phyloP scores from a whole-genome alignment of 2,329 filamentous ascomycete genomes.

The Myriosclerotinia duriaeana region DNA sequence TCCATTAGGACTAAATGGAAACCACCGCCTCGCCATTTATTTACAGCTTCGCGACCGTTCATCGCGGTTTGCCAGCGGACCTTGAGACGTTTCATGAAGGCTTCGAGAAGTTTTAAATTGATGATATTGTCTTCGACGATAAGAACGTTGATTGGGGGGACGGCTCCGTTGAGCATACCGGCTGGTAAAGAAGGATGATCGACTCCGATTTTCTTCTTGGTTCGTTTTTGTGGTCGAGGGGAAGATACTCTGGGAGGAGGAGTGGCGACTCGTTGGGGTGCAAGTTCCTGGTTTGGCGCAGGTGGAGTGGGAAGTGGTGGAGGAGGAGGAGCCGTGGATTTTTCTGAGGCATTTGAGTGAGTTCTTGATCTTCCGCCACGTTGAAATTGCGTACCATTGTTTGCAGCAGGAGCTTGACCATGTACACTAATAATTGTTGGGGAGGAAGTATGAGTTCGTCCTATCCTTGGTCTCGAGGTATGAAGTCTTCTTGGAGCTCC shows the following conservation, averaged over 20 bases:
- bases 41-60: slow-evolving; percentile 89
- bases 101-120: slow-evolving; percentile 88
- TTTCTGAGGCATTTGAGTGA: slow-evolving; percentile 44
- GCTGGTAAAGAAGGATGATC: slow-evolving; percentile 53
- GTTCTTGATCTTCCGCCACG: slow-evolving; percentile 52
- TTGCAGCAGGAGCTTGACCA: slow-evolving; percentile 27
- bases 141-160: slow-evolving; percentile 94
- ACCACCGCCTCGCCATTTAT: slow-evolving; percentile 87
- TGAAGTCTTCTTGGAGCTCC: slow-evolving; percentile 63
- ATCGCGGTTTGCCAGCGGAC: slow-evolving; percentile 97
- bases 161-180: slow-evolving; percentile 72
- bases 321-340: slow-evolving; percentile 43
- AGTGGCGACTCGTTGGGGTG: slow-evolving; percentile 42
- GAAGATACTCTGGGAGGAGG: slow-evolving; percentile 51
- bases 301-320: slow-evolving; percentile 55
- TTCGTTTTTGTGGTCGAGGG: slow-evolving; percentile 44
- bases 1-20: slow-evolving; percentile 98
- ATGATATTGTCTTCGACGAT: slow-evolving; percentile 99
- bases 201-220: slow-evolving; percentile 54
- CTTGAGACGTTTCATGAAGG: slow-evolving; percentile 92
- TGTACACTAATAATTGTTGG: slow-evolving; percentile 61
- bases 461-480: slow-evolving; percentile 59
- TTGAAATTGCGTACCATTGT: slow-evolving; percentile 38
- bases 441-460: slow-evolving; percentile 75
- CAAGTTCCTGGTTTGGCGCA: slow-evolving; percentile 51